Evolutionary conservation across 345 rosid species (phyloP).

Genomic region (Combretum micranthum): DNA sequence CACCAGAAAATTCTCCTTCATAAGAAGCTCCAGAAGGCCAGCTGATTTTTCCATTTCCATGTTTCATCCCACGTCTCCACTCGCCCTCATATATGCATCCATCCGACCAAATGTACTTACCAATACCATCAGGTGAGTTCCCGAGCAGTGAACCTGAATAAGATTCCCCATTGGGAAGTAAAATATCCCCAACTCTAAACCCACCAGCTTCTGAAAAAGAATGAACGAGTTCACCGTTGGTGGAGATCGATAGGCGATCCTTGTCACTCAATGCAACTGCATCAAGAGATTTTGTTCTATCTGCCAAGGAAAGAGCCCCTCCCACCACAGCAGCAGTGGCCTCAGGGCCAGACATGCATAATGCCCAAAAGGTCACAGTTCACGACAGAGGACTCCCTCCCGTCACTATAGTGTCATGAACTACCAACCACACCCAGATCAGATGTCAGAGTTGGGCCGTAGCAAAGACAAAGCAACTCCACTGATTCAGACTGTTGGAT

Average conservation of each 20-base stretch:
- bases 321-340: slow-evolving; percentile 37
- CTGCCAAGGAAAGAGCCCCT: slow-evolving; percentile 43
- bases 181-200: slow-evolving; percentile 58
- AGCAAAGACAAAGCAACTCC: too few relatives aligned
- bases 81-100: slow-evolving; percentile 78
- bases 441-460: too few relatives aligned
- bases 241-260: slow-evolving; percentile 28
- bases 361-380: slow-evolving; percentile 34
- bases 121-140: slow-evolving; percentile 73
- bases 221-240: slow-evolving; percentile 46
- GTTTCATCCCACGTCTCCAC: slow-evolving; percentile 89
- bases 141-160: slow-evolving; percentile 76
- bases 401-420: not conserved
- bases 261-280: slow-evolving; percentile 22
- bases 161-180: slow-evolving; percentile 59
- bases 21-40: slow-evolving; percentile 74
- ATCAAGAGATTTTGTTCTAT: slow-evolving; percentile 77
- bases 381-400: slow-evolving; percentile 10
- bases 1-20: slow-evolving; percentile 89
- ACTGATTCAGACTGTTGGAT: too few relatives aligned
- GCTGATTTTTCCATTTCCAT: slow-evolving; percentile 66
- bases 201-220: slow-evolving; percentile 45
- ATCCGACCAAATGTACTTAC: slow-evolving; percentile 77
- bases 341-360: slow-evolving; percentile 89
- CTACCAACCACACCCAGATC: not conserved